phyloP scores from a whole-genome alignment of 768 basidiomycete species.

The Rickenella mellea region DNA sequence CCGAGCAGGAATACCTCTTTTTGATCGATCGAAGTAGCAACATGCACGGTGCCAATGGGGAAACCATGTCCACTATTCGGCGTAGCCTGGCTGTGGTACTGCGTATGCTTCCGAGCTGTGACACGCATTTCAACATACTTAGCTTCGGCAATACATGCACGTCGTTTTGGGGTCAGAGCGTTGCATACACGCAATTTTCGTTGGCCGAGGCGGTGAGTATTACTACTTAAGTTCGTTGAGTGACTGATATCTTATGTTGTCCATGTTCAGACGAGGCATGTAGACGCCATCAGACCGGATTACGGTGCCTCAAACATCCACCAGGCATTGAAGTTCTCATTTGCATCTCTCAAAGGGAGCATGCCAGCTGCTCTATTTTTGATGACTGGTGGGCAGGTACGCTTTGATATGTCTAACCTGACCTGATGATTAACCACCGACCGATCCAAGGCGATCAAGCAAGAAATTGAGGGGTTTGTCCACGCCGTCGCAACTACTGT shows the following conservation, averaged over 20 bases:
- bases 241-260: neutral
- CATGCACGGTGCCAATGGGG: constrained; percentile 34
- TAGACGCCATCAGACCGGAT: constrained; percentile 30
- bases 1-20: constrained; percentile 49
- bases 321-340: constrained; percentile 28
- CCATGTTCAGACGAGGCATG: constrained; percentile 26
- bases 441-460: neutral
- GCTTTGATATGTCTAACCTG: constrained; percentile 8
- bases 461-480: constrained; percentile 14
- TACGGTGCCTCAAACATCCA: constrained; percentile 44
- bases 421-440: neutral
- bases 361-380: constrained; percentile 43
- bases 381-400: constrained; percentile 48
- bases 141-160: constrained; percentile 31
- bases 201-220: constrained; percentile 30
- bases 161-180: constrained; percentile 27
- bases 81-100: constrained; percentile 36
- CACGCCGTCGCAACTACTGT: constrained; percentile 24
- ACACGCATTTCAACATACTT: constrained; percentile 47
- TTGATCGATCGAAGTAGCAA: constrained; percentile 50
- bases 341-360: constrained; percentile 21
- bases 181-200: constrained; percentile 18
- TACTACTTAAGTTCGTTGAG: too few relatives aligned
- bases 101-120: constrained; percentile 32
- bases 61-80: constrained; percentile 41